Evolutionary conservation across 139 green algal species (phyloP), one percentile per base, ranked within the genome.

Genomic region (Monoraphidium neglectum): DNA sequence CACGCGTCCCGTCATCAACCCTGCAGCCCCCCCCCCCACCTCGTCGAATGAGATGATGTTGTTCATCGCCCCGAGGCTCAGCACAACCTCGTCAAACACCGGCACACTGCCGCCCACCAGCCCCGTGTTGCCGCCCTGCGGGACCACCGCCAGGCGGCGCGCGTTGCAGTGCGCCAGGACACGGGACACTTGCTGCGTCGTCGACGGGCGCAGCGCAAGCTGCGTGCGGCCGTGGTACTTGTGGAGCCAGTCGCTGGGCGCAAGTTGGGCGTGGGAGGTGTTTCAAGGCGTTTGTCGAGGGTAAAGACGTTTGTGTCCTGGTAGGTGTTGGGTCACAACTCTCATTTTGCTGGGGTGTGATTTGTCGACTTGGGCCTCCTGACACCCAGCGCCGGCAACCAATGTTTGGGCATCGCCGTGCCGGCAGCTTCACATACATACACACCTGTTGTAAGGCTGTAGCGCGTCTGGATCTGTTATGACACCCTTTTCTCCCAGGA

Each of bases 111-210:
- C 96, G 1, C 95, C 95, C 24, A 98, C 95, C 24, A 99, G 87
- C 0, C 96, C 96, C 6, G 96, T 98, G 82, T 99, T 99, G 37
- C 96, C 96, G 3, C 93, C 92, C 86, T 99, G 95, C 1, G 96
- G 96, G 51, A 98, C 92, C 1, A 99, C 90, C 2, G 94, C 93
- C 53, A 99, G 77, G 0, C 85, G 76, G 1, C 87, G 74, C 26
- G 77, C 54, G 76, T 88, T 85, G 89, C 93, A 98, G 85, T 97
- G 85, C 2, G 65, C 26, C 53, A 98, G 79, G 0, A 98, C 36
- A 24, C 83, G 57, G 0, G 93, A 92, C 4, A 95, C 91, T 77
- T 98, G 36, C 10, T 68, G 38, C 26, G 53, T 76, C 4, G 37
- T 69, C 12, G 2, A 40, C 1, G 60, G 57, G n/a, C 80, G 77